Conservation (phyloP, 2,329 filamentous ascomycete species). For the Claviceps purpurea region DNA sequence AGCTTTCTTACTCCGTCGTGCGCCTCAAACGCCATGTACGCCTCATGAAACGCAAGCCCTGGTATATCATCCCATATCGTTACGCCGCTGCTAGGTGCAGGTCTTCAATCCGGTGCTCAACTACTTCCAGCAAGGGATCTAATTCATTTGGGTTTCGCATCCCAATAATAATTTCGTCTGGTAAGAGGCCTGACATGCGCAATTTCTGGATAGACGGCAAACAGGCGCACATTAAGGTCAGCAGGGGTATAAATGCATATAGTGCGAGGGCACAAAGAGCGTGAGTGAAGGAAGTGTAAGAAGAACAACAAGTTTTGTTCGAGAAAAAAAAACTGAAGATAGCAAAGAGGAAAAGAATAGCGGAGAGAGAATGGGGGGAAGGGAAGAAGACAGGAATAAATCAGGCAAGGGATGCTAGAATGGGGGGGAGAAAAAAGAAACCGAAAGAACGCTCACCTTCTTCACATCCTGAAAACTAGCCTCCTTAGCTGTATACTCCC, state of each 20-base stretch:
- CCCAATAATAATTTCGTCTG: constrained; percentile 62
- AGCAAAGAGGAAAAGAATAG: background rate
- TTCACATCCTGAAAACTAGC: constrained; percentile 65
- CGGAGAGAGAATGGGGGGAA: background rate
- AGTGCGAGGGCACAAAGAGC: background rate
- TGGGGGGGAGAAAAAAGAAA: constrained; percentile 3
- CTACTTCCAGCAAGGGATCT: constrained; percentile 52
- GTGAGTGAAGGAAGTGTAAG: too few relatives aligned
- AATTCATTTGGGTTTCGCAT: constrained; percentile 71
- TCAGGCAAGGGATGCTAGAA: too few relatives aligned
- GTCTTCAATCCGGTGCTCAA: constrained; percentile 53
- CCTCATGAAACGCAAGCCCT: background rate
- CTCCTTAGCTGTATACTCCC: constrained; percentile 86
- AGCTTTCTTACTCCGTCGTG: background rate
- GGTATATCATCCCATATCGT: background rate
- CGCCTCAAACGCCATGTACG: background rate
- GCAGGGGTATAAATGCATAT: background rate
- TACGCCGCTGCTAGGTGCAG: constrained; percentile 10
- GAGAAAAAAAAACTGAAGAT: background rate
- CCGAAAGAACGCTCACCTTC: constrained; percentile 34
- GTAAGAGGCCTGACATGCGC: constrained; percentile 33
- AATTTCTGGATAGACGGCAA: constrained; percentile 26
- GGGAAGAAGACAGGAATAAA: background rate
- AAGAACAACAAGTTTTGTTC: too few relatives aligned
- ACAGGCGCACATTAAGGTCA: background rate